A percentile compares a stretch with the other conserved stretches of the same genome.
phyloP scores from a whole-genome alignment of 2,329 filamentous ascomycete genomes.

The Fusarium tupiense region DNA sequence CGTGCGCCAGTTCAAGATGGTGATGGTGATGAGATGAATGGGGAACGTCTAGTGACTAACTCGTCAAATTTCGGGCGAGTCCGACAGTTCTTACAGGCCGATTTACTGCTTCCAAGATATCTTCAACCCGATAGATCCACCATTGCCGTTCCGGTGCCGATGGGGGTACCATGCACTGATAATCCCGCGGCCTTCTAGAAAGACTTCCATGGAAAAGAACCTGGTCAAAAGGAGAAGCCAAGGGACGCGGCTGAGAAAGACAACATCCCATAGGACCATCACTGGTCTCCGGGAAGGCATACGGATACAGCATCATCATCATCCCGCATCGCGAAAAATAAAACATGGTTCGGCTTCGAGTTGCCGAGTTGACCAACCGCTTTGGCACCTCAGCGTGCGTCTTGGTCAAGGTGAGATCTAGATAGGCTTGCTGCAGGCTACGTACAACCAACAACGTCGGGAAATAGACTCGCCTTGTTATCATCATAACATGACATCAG shows the following conservation, averaged over 20 bases:
- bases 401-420: not conserved
- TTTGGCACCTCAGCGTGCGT: slow-evolving; percentile 10
- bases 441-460: not conserved
- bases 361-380: slow-evolving; percentile 18
- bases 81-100: slow-evolving; percentile 7
- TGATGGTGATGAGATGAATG: slow-evolving; percentile 9
- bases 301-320: slow-evolving; percentile 5
- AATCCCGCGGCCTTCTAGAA: slow-evolving; percentile 40
- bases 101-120: not conserved
- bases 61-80: not conserved
- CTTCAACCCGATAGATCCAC: not conserved
- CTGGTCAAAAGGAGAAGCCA: slow-evolving; percentile 2
- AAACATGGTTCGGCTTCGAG: slow-evolving; percentile 20
- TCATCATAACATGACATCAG: slow-evolving; percentile 39
- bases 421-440: not conserved
- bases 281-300: not conserved
- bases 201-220: slow-evolving; percentile 6
- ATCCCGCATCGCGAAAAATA: slow-evolving; percentile 4
- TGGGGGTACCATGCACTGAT: slow-evolving; percentile 2
- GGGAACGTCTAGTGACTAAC: slow-evolving; percentile 10
- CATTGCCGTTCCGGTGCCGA: slow-evolving; percentile 35
- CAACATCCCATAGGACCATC: slow-evolving; percentile 10
- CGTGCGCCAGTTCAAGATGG: not conserved
- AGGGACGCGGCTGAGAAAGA: not conserved
- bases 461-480: slow-evolving; percentile 21